These are phyloP conservation scores for Saturnispora dispora DNA, from an alignment of 805 yeast species.

Conservation along the genomic window DNA sequence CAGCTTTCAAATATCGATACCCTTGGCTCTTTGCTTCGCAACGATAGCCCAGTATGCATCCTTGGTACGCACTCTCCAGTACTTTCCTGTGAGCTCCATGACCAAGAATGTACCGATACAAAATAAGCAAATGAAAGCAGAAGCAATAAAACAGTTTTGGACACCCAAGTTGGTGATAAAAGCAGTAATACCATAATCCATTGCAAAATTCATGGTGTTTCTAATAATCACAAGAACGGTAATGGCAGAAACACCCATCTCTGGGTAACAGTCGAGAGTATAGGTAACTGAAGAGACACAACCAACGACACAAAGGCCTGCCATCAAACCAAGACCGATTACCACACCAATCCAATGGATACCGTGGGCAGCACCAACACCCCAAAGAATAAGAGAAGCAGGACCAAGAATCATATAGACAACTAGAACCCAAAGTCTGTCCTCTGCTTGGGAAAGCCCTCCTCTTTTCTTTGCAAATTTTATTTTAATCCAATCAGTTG, in stretches of 20 bases:
- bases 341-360: slow-evolving; percentile 49
- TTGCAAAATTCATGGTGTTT: slow-evolving; percentile 50
- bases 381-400: slow-evolving; percentile 50
- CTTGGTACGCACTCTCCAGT: slow-evolving; percentile 30
- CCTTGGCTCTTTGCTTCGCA: slow-evolving; percentile 20
- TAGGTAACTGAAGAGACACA: slow-evolving; percentile 44
- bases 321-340: slow-evolving; percentile 47
- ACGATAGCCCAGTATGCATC: slow-evolving; percentile 29
- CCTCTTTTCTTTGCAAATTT: slow-evolving; percentile 38
- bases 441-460: slow-evolving; percentile 50
- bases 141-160: slow-evolving; percentile 47
- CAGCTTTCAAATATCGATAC: slow-evolving; percentile 8
- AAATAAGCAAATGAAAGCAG: slow-evolving; percentile 43
- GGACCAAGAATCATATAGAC: slow-evolving; percentile 44
- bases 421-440: slow-evolving; percentile 43
- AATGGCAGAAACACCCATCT: slow-evolving; percentile 43
- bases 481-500: slow-evolving; percentile 43
- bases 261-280: slow-evolving; percentile 47
- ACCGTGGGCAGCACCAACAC: slow-evolving; percentile 50
- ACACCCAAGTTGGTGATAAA: slow-evolving; percentile 46
- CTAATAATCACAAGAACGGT: slow-evolving; percentile 49
- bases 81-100: slow-evolving; percentile 29
- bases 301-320: slow-evolving; percentile 47
- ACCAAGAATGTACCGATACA: slow-evolving; percentile 38
- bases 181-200: slow-evolving; percentile 51